Base-by-base conservation (phyloP, 768 basidiomycete genomes). In the Psilocybe azurescens region DNA sequence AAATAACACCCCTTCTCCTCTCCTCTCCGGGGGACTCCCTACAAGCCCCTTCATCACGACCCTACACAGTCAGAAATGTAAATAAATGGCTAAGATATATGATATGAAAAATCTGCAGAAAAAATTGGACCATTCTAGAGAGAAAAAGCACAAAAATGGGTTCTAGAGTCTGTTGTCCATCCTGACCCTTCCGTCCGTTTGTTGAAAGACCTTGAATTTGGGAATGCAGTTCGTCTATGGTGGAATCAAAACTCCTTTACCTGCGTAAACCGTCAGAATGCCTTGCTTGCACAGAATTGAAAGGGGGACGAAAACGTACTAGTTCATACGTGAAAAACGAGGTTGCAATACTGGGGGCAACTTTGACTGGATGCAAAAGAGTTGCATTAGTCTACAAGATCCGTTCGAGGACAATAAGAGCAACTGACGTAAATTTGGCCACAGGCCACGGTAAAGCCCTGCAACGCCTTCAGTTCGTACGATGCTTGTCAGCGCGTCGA, bases 321-420 rank as follows among this genome's bases (percentile, higher is more conserved):
- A 91, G 70, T 76, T 94, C 92, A 74, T 94, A 93, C 11, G 86
- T 90, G 79, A 91, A 93, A 72, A 94, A 93, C 33, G 89, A 89
- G 39, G 90, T 94, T 38, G 93, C 91, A 62, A 94, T 94, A 71
- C 91, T 93, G 18, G 93, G 93, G 1, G 93, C 89, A n/a, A 94
- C 93, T 73, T 95, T 94, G 63, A 95, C 93, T 94, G 73, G 54
- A 36, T 41, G 11, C 48, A 50, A 29, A 59, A 52, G 16, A 13
- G 6, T 8, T 49, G 18, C 46, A 28, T 32, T 18, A 48, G 41
- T 33, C 28, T 11, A 18, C 56, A 36, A 14, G 38, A 55, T 50
- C 58, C 4, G 9, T 58, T 61, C 32, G 60, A 51, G 58, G 61
- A 49, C 30, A 61, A 61, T 67, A 16, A 30, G 41, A 32, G 63